These are phyloP conservation scores for Rhodosporidiobolus odoratus DNA, from an alignment of 768 basidiomycete species.

Conservation along the genomic window DNA sequence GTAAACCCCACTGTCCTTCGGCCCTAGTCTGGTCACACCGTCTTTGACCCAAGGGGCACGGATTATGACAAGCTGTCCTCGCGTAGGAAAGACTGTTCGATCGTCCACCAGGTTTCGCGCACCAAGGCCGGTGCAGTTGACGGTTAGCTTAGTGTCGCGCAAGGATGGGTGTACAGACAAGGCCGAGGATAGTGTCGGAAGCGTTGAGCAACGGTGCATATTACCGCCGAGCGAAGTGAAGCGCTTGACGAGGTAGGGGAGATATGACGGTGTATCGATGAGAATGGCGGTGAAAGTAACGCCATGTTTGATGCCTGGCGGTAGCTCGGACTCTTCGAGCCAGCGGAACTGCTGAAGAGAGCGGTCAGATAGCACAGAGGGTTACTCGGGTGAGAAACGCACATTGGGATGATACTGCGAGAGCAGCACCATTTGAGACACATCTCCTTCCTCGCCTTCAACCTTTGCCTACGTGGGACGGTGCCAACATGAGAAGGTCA, in stretches of 20 bases:
- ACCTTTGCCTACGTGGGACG: neutral
- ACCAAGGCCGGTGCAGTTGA: slow-evolving; percentile 67
- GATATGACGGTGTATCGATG: slow-evolving; percentile 61
- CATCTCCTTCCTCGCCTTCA: neutral
- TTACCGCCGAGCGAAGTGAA: slow-evolving; percentile 62
- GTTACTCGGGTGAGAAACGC: neutral
- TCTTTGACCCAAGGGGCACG: slow-evolving; percentile 44
- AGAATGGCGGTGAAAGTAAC: slow-evolving; percentile 62
- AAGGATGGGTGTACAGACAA: neutral
- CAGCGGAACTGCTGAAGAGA: slow-evolving; percentile 45
- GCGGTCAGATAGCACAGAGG: too few relatives aligned
- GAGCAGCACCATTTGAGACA: slow-evolving; percentile 13
- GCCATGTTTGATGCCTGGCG: slow-evolving; percentile 52
- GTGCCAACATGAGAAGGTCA: neutral
- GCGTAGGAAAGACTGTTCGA: slow-evolving; percentile 49
- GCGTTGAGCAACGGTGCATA: slow-evolving; percentile 53
- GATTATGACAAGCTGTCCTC: slow-evolving; percentile 48
- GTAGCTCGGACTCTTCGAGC: slow-evolving; percentile 51
- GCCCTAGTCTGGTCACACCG: slow-evolving; percentile 48
- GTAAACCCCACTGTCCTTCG: slow-evolving; percentile 43
- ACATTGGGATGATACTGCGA: slow-evolving; percentile 25
- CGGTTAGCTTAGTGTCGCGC: slow-evolving; percentile 52
- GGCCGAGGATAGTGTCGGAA: neutral
- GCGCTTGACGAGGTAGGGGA: slow-evolving; percentile 59
- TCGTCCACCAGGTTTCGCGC: slow-evolving; percentile 55